A percentile compares a stretch with the other conserved stretches of the same genome.
These are phyloP conservation scores for Penicillium salamii DNA, from an alignment of 495 filamentous ascomycete genomes.

Conservation along the genomic window DNA sequence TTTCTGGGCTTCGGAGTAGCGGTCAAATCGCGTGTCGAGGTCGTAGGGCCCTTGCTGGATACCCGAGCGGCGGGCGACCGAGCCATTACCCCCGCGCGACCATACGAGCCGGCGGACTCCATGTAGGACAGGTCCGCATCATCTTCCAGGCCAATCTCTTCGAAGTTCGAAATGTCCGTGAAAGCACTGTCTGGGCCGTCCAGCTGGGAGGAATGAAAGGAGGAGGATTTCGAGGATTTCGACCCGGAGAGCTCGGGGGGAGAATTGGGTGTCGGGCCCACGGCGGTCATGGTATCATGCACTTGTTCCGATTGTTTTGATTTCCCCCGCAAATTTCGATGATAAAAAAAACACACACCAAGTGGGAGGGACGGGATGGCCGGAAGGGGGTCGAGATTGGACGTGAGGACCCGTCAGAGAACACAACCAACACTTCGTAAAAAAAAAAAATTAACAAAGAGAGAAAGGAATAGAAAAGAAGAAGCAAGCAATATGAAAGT, in stretches of 20 bases:
- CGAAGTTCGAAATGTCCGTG: conserved; percentile 76
- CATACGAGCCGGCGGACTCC: conserved; percentile 28
- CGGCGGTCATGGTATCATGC: conserved; percentile 59
- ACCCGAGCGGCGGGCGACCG: conserved; percentile 35
- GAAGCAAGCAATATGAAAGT: conserved; percentile 15
- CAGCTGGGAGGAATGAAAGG: conserved; percentile 70
- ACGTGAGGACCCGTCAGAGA: conserved; percentile 20
- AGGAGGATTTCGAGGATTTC: conserved; percentile 87
- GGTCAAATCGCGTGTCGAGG: conserved; percentile 43
- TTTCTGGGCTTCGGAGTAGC: conserved; percentile 41
- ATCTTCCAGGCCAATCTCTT: conserved; percentile 88
- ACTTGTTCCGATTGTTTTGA: conserved; percentile 9
- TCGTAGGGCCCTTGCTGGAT: conserved; percentile 28
- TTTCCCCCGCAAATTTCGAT: conserved; percentile 11
- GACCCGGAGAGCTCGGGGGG: conserved; percentile 82
- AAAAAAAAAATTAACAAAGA: no score
- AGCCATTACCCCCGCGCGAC: conserved; percentile 24
- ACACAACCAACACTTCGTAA: conserved; percentile 12
- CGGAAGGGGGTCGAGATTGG: conserved; percentile 21
- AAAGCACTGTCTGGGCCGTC: conserved; percentile 65
- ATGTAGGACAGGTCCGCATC: conserved; percentile 40
- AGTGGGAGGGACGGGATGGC: conserved; percentile 12
- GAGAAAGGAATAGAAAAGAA: no score
- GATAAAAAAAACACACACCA: conserved; percentile 1
- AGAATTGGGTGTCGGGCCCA: conserved; percentile 62